Base-by-base conservation (phyloP, 2,329 filamentous ascomycete genomes). In the Alternaria novae-zelandiae region DNA sequence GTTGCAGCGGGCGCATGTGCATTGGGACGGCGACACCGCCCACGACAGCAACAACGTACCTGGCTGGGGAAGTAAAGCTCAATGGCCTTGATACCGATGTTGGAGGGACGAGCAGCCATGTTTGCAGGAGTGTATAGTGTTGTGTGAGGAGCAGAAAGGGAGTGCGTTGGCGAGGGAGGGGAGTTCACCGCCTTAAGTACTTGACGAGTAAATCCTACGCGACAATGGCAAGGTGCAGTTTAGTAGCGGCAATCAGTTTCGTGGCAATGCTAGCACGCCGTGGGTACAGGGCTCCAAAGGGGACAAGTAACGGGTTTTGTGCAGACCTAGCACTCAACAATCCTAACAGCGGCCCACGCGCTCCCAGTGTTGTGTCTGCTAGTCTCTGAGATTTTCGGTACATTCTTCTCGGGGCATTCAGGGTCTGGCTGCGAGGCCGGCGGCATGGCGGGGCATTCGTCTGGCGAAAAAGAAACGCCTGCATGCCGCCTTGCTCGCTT, bases 1-100 rank as follows among this genome's bases (percentile, higher is more conserved):
- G 46, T 20, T 21, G 45, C 51, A 25, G 57, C n/a, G 45, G 53
- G 36, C 49, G 54, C 21, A 44, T 41, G 28, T 21, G 5, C 30
- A 32, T 23, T 9, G 49, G 15, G 28, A 36, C 49, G 28, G 49
- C 49, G 28, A 21, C n/a, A 51, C 49, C 5, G 49, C 28, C 17
- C 15, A 12, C 49, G 9, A 3, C 28, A 17, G 5, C 8, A 32
- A 41, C 30, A 15, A 78, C 82, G 69, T 77, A 82, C 83, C 80
- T 85, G 83, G 79, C 80, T 84, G 64, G 84, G 84, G 70, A 86
- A 84, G 80, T 86, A 86, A 56, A 86, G 79, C 81, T 86, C 84
- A 75, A 85, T 83, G 80, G 82, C 84, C 76, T 85, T 85, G 80
- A 86, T 85, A 68, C 84, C 84, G 64, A 86, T 82, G 75, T 85